Conservation (phyloP, 306 rosid genomes). For the Sicyos baderoa region DNA sequence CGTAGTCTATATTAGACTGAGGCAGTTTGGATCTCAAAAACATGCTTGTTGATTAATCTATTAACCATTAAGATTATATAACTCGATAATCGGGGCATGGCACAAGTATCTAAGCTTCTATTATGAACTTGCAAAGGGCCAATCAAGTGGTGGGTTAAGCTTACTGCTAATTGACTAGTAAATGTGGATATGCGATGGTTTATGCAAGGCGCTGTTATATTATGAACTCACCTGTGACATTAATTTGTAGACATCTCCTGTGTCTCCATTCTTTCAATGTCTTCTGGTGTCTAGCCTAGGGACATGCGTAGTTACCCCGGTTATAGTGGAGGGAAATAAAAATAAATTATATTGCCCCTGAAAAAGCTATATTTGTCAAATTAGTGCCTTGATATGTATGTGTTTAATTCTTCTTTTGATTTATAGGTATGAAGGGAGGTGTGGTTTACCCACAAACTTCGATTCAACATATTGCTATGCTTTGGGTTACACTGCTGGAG, state of each 20-base stretch:
- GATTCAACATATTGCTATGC: constrained; percentile 92
- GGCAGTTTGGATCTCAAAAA: not conserved
- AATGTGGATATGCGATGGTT: not conserved
- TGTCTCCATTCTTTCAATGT: no score
- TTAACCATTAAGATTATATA: not conserved
- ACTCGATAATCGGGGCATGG: not conserved
- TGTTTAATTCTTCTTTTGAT: not conserved
- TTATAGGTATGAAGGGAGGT: constrained; percentile 89
- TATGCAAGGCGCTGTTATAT: not conserved
- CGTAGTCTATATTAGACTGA: not conserved
- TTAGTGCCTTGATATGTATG: not conserved
- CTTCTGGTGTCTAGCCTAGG: no score
- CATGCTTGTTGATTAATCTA: not conserved
- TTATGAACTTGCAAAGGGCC: not conserved
- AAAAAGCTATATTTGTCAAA: not conserved
- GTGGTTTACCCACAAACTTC: constrained; percentile 95
- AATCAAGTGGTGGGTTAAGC: not conserved
- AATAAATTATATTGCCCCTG: no score
- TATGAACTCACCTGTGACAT: no score
- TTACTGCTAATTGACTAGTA: not conserved
- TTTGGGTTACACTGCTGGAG: constrained; percentile 91
- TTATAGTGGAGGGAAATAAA: no score
- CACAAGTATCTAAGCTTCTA: not conserved
- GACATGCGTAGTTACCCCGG: no score
- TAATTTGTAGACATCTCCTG: no score